phyloP scores from a whole-genome alignment of 2,329 filamentous ascomycete species.

The Phyllosticta paracitricarpa region DNA sequence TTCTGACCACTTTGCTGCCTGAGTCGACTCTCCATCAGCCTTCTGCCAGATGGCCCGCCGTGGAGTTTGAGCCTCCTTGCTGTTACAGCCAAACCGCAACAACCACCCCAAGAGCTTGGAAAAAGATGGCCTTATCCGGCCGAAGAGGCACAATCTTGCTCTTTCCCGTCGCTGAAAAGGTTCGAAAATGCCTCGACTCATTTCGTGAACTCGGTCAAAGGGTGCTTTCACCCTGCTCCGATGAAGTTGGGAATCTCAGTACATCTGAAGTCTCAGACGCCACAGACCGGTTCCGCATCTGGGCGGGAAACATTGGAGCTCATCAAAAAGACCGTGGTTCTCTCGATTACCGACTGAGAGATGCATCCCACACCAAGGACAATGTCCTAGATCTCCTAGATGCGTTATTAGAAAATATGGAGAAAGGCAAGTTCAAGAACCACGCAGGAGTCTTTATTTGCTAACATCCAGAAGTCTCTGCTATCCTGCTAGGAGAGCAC shows the following conservation, averaged over 20 bases:
- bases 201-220: not conserved
- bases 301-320: conserved; percentile 26
- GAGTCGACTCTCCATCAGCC: too few species aligned
- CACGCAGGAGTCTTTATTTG: not conserved
- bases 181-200: not conserved
- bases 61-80: too few species aligned
- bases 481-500: conserved; percentile 13
- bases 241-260: conserved; percentile 11
- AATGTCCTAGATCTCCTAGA: conserved; percentile 9
- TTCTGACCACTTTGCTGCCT: too few species aligned
- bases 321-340: conserved; percentile 22
- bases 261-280: conserved; percentile 15
- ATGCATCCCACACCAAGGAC: conserved; percentile 19
- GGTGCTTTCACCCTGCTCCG: not conserved
- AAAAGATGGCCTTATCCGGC: too few species aligned
- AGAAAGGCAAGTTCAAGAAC: not conserved
- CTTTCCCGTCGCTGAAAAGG: not conserved
- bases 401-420: not conserved
- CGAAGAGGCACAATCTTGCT: too few species aligned
- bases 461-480: conserved; percentile 6
- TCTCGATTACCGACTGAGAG: conserved; percentile 24
- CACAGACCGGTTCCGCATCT: conserved; percentile 23
- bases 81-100: too few species aligned
- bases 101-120: too few species aligned
- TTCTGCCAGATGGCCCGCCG: too few species aligned